phyloP scores from a whole-genome alignment of 352 stramenopile species.

The Globisporangium cylindrosporum region DNA sequence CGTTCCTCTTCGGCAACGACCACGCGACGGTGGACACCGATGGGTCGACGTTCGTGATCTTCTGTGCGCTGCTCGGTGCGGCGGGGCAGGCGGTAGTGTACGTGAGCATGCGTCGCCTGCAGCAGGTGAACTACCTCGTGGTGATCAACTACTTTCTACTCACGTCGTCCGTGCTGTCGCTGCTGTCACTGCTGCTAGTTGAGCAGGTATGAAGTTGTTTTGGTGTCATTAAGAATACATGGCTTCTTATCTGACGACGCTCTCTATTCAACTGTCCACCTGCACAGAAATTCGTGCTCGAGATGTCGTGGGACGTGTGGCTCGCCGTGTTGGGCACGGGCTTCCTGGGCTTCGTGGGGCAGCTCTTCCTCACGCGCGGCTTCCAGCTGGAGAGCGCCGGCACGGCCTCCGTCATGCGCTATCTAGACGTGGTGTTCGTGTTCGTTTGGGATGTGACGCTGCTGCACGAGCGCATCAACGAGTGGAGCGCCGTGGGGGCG shows the following conservation, averaged over 20 bases:
- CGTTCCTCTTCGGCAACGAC: conserved; percentile 27
- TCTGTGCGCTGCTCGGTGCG: conserved; percentile 25
- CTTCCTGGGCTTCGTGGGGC: conserved; percentile 34
- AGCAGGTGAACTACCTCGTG: conserved; percentile 33
- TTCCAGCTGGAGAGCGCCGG: conserved; percentile 42
- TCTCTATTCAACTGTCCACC: not conserved
- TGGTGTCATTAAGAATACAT: not conserved
- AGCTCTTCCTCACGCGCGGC: conserved; percentile 42
- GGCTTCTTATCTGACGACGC: not conserved
- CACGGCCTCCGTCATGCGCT: conserved; percentile 39
- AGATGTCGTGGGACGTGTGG: conserved; percentile 20
- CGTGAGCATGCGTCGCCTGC: conserved; percentile 30
- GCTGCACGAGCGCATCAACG: conserved; percentile 31
- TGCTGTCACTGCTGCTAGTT: conserved; percentile 24
- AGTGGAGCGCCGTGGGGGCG: conserved; percentile 34
- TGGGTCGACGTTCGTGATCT: conserved; percentile 25
- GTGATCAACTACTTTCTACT: conserved; percentile 44
- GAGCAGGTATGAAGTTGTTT: conserved; percentile 16
- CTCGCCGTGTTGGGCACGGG: conserved; percentile 28
- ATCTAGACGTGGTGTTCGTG: conserved; percentile 40
- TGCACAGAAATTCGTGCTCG: conserved; percentile 18
- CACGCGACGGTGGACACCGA: conserved; percentile 13
- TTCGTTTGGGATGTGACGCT: conserved; percentile 39
- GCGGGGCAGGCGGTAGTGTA: conserved; percentile 26
- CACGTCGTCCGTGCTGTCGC: conserved; percentile 28